Percentiles rank a stretch among this genome's conserved stretches.
Conservation (phyloP, 306 rosid genomes). For the Glycine latifolia region DNA sequence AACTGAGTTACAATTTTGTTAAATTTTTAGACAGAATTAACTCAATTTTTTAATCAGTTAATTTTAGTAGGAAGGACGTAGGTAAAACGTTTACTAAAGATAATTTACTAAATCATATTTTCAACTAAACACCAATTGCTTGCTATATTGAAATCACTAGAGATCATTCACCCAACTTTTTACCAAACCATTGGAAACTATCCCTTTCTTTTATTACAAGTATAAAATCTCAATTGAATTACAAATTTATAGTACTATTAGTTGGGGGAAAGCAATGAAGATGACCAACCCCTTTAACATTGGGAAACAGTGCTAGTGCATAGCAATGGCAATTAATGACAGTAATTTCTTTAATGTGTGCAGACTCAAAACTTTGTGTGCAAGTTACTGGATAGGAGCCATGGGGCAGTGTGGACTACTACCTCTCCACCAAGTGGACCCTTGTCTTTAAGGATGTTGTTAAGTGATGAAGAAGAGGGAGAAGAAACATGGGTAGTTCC, state of each 20-base stretch:
- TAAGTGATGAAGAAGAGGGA: constrained; percentile 67
- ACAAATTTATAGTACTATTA: no score
- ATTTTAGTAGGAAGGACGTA: background rate
- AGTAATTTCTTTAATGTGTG: constrained; percentile 9
- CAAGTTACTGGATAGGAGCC: constrained; percentile 69
- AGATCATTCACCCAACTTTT: no score
- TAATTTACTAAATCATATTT: background rate
- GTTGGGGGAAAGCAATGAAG: no score
- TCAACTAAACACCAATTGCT: background rate
- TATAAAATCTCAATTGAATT: no score
- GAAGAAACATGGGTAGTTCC: constrained; percentile 82
- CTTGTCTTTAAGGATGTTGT: constrained; percentile 70
- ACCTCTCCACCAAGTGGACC: constrained; percentile 77
- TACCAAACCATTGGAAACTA: no score
- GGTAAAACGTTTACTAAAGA: background rate
- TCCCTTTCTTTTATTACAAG: no score
- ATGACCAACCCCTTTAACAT: no score
- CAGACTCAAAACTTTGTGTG: constrained; percentile 70
- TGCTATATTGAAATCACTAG: no score
- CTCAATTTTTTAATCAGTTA: background rate
- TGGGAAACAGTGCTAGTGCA: no score
- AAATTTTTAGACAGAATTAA: background rate
- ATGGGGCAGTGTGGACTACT: constrained; percentile 79
- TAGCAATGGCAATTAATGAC: no score
- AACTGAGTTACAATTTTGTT: background rate